phyloP scores from a whole-genome alignment of 108 stramenopile species.

The Conticribra weissflogii region DNA sequence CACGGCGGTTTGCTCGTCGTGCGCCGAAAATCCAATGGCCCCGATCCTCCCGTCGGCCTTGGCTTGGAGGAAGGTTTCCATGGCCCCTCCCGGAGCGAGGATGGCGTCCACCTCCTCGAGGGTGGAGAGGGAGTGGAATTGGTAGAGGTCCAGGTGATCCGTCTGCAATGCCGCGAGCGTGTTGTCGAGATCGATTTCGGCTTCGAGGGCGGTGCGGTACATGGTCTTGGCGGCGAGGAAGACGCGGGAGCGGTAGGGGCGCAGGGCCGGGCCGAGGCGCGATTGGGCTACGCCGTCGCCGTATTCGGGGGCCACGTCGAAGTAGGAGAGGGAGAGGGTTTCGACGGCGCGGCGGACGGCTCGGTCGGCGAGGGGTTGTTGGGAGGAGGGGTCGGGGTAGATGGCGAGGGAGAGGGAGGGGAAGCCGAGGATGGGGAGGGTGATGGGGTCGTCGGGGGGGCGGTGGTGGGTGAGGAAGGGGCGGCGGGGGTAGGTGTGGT shows the following conservation, averaged over 20 bases:
- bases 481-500: conserved; percentile 34
- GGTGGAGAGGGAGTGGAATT: conserved; percentile 51
- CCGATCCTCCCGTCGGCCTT: conserved; percentile 22
- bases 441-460: conserved; percentile 12
- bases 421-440: conserved; percentile 42
- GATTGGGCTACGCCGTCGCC: conserved; percentile 47
- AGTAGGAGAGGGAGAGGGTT: conserved; percentile 40
- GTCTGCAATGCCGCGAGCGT: conserved; percentile 38
- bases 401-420: conserved; percentile 23
- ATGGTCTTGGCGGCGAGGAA: conserved; percentile 54
- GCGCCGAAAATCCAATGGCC: conserved; percentile 49
- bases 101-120: conserved; percentile 34
- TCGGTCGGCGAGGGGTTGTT: conserved; percentile 37
- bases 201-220: conserved; percentile 23
- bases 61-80: conserved; percentile 45
- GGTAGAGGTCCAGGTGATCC: conserved; percentile 46
- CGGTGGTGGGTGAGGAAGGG: conserved; percentile 35
- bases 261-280: conserved; percentile 36
- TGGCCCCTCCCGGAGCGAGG: conserved; percentile 38
- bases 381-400: conserved; percentile 1
- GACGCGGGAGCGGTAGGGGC: conserved; percentile 26
- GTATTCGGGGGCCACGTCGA: conserved; percentile 53
- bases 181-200: conserved; percentile 36
- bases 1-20: conserved; percentile 42
- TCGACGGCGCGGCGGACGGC: conserved; percentile 34